Evolutionary conservation across 306 rosid species (phyloP).

Genomic region (Astragalus glycyphyllos): DNA sequence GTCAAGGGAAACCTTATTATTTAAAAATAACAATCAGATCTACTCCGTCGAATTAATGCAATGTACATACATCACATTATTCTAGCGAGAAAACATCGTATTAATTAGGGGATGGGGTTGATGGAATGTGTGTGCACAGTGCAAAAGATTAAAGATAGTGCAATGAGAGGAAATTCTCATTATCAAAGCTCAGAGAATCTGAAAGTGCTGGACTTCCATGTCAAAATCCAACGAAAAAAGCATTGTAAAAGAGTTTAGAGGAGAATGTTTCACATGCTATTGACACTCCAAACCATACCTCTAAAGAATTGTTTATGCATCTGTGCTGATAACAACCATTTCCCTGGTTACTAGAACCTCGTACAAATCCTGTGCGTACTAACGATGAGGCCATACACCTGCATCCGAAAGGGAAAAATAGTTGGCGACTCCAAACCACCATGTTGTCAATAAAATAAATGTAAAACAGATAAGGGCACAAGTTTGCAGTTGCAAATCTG

Average conservation of each 20-base stretch:
- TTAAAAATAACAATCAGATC: neutral
- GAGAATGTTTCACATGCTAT: neutral
- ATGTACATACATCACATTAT: constrained; percentile 1
- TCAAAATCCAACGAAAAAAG: constrained; percentile 29
- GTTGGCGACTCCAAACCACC: constrained; percentile 39
- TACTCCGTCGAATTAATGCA: neutral
- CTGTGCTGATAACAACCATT: constrained; percentile 99
- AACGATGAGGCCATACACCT: constrained; percentile 98
- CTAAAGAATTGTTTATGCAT: constrained; percentile 78
- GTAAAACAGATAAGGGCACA: constrained; percentile 1
- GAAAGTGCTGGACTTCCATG: constrained; percentile 16
- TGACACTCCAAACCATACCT: constrained; percentile 60
- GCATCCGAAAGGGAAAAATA: constrained; percentile 40
- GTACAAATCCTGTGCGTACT: constrained; percentile 91
- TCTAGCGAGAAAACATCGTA: neutral
- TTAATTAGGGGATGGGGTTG: neutral
- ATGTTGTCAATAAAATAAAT: constrained; percentile 17
- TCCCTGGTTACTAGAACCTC: constrained; percentile 95
- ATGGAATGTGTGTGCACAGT: neutral
- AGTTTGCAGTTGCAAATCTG: constrained; percentile 41
- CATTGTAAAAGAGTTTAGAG: constrained; percentile 1
- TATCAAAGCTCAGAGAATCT: constrained; percentile 11
- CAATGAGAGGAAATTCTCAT: neutral
- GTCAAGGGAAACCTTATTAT: neutral
- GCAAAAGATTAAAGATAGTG: constrained; percentile 25